Evolutionary conservation across 345 rosid genomes (phyloP), one percentile per base, ranked within the genome.

Genomic region (Tarenaya hassleriana): DNA sequence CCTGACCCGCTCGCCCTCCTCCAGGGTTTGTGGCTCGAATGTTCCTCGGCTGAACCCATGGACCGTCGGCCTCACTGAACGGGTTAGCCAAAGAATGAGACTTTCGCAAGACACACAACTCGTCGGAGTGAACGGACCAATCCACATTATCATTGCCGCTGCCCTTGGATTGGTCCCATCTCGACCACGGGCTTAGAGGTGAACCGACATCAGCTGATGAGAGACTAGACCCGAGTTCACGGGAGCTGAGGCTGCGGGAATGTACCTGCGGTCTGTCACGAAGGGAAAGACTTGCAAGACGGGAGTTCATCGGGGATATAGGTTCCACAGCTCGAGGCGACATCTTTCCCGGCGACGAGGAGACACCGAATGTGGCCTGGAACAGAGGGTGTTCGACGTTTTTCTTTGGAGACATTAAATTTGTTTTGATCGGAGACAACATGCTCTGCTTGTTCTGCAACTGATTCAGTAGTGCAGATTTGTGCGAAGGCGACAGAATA

Each of bases 301-400:
- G 72, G 42, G 85, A 62, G 56, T 74, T 66, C 83, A 78, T 69
- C 1, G 88, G 94, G 11, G 94, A 81, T 38, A 78, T 71, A 27
- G 97, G 88, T 15, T 92, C 95, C 63, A 75, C 62, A n/a, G 60
- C 81, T 42, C 88, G 75, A 4, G 97, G 97, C 10, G 95, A 92
- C 74, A 77, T 79, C 61, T 88, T 77, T 39, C 86, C 83, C 0
- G 84, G 73, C 29, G 29, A 24, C 29, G 29, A 24, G 1, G 83
- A 66, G 53, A 69, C 72, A 7, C 77, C 75, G 7, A 69, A 62
- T 43, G 78, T 64, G 1, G 60, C 71, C 58, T 43, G 69, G 52
- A 50, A n/a, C 60, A 77, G 62, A 5, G 86, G 59, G 60, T 83
- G 76, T 44, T 80, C 95, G 4, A 72, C 73, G 48, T 60, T n/a